Conservation (phyloP, 2,329 filamentous ascomycete genomes). For the Colletotrichum horii region DNA sequence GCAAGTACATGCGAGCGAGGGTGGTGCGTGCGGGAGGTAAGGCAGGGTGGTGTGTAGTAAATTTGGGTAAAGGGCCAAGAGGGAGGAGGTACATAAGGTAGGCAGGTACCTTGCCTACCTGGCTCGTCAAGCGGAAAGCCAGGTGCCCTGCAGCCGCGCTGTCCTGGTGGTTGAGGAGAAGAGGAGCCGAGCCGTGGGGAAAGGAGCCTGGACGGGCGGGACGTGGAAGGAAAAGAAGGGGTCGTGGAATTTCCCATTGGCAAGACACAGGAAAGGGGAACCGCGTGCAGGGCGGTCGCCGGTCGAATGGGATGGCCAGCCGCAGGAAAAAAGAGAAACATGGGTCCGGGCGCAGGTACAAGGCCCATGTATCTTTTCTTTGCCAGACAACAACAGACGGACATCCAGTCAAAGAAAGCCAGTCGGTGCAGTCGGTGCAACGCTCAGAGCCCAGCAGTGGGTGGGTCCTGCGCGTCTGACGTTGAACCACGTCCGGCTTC, state of each 20-base stretch:
- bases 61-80: background rate
- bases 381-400: background rate
- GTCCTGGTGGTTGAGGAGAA: background rate
- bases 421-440: background rate
- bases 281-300: background rate
- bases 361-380: background rate
- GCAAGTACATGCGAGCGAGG: background rate
- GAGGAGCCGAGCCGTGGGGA: slow-evolving; percentile 21
- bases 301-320: background rate
- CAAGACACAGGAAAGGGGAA: slow-evolving; percentile 9
- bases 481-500: slow-evolving; percentile 14
- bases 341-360: slow-evolving; percentile 14
- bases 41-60: background rate
- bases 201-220: background rate
- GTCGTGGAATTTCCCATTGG: slow-evolving; percentile 15
- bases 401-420: background rate
- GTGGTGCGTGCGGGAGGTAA: background rate
- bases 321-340: slow-evolving; percentile 5
- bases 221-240: slow-evolving; percentile 17
- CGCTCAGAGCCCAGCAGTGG: background rate
- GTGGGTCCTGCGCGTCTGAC: slow-evolving; percentile 15
- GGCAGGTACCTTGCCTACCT: slow-evolving; percentile 1
- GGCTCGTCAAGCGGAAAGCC: background rate
- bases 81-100: background rate
- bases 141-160: background rate